Conservation (phyloP, 257 asterid genomes). For the Nicotiana knightiana region DNA sequence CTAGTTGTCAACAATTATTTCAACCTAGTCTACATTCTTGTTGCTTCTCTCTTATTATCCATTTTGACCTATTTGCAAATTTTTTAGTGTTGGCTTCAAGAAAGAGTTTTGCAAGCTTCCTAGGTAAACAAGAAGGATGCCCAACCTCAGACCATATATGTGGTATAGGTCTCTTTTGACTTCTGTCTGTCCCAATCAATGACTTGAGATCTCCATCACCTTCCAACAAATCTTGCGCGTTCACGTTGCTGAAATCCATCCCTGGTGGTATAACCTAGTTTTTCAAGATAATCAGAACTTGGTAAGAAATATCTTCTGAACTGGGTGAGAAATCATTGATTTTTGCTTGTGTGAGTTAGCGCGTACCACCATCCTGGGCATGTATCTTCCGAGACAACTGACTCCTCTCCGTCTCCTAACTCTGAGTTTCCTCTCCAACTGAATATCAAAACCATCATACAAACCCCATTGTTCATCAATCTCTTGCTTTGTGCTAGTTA, state of each 20-base stretch:
- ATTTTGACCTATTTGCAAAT: neutral
- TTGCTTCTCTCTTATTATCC: constrained; percentile 1
- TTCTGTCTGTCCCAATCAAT: constrained; percentile 38
- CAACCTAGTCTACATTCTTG: neutral
- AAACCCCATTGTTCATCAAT: constrained; percentile 72
- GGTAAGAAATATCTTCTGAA: too few species aligned
- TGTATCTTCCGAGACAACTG: constrained; percentile 57
- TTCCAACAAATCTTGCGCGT: constrained; percentile 29
- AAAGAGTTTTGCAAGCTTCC: neutral
- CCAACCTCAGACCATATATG: constrained; percentile 68
- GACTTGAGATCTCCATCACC: constrained; percentile 55
- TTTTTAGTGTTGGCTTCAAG: neutral
- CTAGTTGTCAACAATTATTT: neutral
- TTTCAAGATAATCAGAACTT: constrained; percentile 4
- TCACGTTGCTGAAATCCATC: constrained; percentile 57
- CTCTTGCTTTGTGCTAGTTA: constrained; percentile 69
- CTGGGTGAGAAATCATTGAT: neutral
- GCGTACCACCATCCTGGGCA: constrained; percentile 70
- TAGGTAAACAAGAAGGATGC: constrained; percentile 1
- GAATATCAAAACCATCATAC: constrained; percentile 60
- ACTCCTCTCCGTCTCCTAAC: constrained; percentile 53
- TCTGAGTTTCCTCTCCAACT: constrained; percentile 59
- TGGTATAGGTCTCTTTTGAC: constrained; percentile 43
- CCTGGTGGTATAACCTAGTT: constrained; percentile 66
- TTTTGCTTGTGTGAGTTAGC: neutral